Base-by-base conservation (phyloP, 2,329 filamentous ascomycete species). In the Neoascochyta sp. region DNA sequence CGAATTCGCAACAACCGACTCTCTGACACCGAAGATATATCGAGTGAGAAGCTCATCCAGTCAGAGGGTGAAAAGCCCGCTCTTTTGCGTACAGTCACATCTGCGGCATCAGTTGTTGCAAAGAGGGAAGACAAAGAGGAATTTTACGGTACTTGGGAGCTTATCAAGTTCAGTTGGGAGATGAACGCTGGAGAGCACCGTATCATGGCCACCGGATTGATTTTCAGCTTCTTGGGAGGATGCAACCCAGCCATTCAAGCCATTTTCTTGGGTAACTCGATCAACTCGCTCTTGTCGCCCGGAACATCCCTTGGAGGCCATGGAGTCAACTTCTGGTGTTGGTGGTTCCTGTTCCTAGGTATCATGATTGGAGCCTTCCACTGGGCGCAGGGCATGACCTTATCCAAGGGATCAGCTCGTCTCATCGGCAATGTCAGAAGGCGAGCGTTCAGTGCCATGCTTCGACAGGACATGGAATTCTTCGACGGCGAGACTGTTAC, bases 401-500 rank as follows among this genome's bases (percentile, higher is more conserved):
- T 96, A 48, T 89, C 87, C 11, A 50, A 39, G 29, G 54, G 54
- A 15, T 59, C 54, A 9, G 54, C 57, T 19, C 75, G 80, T 22
- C 75, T 96, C 14, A 76, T 95, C 32, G 85, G 86, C 57, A 80
- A 87, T 12, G 86, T 90, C 2, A 79, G 92, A 48, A 80, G 92
- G 60, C 73, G 72, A 31, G 84, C 88, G 4, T 96, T 98, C 70
- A 75, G 86, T 17, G 75, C 82, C 17, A 90, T 96, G 71, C 78
- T 96, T 29, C 84, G 90, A 39, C 57, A 62, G 16, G 92, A 96
- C 39, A 90, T 96, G 33, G 73, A 81, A 20, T 96, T 90, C 63
- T 98, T 95, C 48, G 92, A 96, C 60, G 75, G 73, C 22, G 88
- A 95, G 38, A 83, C 92, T 57, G 94, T 96, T 57, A 89, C 85